Evolutionary conservation across 257 asterid genomes (phyloP), one percentile per base, ranked within the genome.

Genomic region (Rauvolfia tetraphylla): DNA sequence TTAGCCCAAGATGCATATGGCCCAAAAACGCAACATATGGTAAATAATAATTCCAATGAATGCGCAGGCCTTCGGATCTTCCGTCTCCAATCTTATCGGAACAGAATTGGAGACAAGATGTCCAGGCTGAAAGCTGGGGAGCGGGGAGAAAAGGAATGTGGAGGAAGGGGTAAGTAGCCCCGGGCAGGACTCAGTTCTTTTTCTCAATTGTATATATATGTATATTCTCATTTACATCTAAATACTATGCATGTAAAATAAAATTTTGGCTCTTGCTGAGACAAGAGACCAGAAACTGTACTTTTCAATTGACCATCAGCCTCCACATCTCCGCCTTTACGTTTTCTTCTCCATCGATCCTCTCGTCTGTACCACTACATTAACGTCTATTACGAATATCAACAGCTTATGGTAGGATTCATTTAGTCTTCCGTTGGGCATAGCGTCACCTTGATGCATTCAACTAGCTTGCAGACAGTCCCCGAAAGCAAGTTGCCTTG

Each of bases 201-300:
- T 8, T 68, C 39, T 68, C 12, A 44, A 54, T 0, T 0, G 5
- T 4, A 1, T 27, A 5, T 0, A 1, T n/a, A 8, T 27, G 5
- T 0, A 1, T n/a, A 8, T 44, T 48, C 75, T 36, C 36, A 73
- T 73, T 53, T 12, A 34, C 29, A 58, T 58, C 20, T 4, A 20
- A 1, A 42, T 3, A 62, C 58, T 75, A 27, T 62, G 48, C 72
- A 75, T 31, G 14, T 22, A 54, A 11, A 20, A 4, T 42, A 42
- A 29, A 59, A 11, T 5, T 61, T 42, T 44, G 63, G 34, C 38
- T 75, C 44, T 38, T 25, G 72, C 72, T 27, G 10, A 11, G 23
- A 27, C 62, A 75, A 62, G 66, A 59, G 7, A 42, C 73, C 79
- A 48, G 41, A 75, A 75, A 75, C n/a, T 29, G 70, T 44, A 65